Evolutionary conservation across 495 filamentous ascomycete genomes (phyloP).

Genomic region (Rhizodiscina lignyota): DNA sequence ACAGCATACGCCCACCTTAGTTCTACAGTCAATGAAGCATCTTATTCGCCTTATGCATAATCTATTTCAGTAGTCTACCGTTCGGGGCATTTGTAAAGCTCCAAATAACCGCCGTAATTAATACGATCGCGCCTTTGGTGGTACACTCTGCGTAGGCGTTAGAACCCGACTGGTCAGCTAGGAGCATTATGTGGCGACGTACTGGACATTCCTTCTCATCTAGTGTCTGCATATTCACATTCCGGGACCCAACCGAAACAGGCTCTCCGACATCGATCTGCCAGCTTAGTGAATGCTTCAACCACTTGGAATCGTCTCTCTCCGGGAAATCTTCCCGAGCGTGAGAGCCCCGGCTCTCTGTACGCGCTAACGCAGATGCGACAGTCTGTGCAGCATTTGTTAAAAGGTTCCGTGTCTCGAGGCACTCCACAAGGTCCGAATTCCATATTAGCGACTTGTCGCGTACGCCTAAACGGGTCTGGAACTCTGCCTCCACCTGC

Average conservation of each 20-base stretch:
- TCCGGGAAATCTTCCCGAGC: slow-evolving; percentile 92
- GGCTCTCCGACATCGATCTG: slow-evolving; percentile 45
- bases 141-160: too few species aligned
- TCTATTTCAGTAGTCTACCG: too few species aligned
- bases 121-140: too few species aligned
- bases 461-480: slow-evolving; percentile 6
- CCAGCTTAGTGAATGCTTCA: slow-evolving; percentile 95
- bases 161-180: too few species aligned
- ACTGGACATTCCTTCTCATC: too few species aligned
- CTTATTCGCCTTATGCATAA: too few species aligned
- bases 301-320: slow-evolving; percentile 85
- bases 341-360: slow-evolving; percentile 89
- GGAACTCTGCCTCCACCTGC: slow-evolving; percentile 61
- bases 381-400: slow-evolving; percentile 97
- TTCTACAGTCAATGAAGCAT: too few species aligned
- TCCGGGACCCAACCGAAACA: slow-evolving; percentile 7
- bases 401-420: slow-evolving; percentile 83
- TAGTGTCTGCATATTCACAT: slow-evolving; percentile 10
- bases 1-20: too few species aligned
- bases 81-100: too few species aligned
- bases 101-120: too few species aligned
- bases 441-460: slow-evolving; percentile 97
- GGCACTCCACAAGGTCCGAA: slow-evolving; percentile 86
- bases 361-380: slow-evolving; percentile 64
- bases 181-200: too few species aligned